Base-by-base conservation (phyloP, 148 eudicot species). In the Hydrangea macrophylla region DNA sequence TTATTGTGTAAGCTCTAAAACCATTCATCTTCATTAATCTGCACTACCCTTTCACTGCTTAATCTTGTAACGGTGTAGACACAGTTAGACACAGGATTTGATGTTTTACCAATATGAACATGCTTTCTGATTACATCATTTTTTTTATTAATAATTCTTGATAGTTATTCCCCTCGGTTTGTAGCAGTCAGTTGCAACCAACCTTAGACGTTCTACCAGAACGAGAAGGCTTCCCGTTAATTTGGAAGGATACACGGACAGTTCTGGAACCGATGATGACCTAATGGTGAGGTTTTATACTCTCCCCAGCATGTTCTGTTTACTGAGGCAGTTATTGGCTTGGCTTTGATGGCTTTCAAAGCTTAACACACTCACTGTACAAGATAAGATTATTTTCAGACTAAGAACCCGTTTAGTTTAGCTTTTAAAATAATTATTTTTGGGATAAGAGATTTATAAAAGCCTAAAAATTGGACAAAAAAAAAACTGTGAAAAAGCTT, bases 121-220 rank as follows among this genome's bases (percentile, higher is more conserved):
- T 3, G 8, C n/a, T n/a, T 35, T 35, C 39, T 3, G 5, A 35
- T 35, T 35, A 15, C 23, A 48, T 48, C 53, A 48, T 48, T 48
- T 15, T 48, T 22, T 1, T 48, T 48, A 48, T 18, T 35, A 15
- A 18, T 17, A 17, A 2, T 15, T 57, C 30, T 17, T 35, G 7
- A 39, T 9, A 35, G 26, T 50, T 18, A 35, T 39, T 56, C 48
- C 42, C 20, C 31, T 70, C 27, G 31, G 64, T 40, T 45, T 64
- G 40, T 78, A 77, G 68, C 98, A 94, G 98, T 76, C 84, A 74
- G 89, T 69, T 73, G 81, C 68, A 27, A 61, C 73, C 79, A 86
- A 85, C 75, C 95, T 94, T 66, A 90, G 96, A 62, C 98, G 98
- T 68, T 93, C 98, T 44, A 93, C 98, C 51, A 86, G 98, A 77